phyloP scores from a whole-genome alignment of 768 basidiomycete genomes.

The Suillus occidentalis region DNA sequence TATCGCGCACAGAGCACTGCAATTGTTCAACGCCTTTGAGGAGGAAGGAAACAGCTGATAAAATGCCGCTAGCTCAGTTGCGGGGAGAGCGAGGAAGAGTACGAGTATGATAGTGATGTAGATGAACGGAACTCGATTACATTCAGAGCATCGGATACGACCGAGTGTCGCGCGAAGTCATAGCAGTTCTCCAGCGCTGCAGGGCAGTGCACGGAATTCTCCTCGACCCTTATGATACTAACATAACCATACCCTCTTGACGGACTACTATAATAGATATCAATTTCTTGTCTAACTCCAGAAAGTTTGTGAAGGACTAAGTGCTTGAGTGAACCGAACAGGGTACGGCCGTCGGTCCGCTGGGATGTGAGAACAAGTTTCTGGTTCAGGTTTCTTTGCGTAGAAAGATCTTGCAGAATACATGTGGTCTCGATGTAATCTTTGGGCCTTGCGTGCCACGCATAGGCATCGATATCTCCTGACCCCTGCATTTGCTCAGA shows the following conservation, averaged over 20 bases:
- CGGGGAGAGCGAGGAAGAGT: slow-evolving; percentile 65
- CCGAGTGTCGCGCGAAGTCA: slow-evolving; percentile 49
- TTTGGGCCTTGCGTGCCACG: slow-evolving; percentile 12
- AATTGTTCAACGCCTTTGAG: slow-evolving; percentile 78
- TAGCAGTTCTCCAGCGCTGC: slow-evolving; percentile 50
- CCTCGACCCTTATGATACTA: slow-evolving; percentile 20
- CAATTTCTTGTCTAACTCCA: slow-evolving; percentile 1
- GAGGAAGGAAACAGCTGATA: slow-evolving; percentile 46
- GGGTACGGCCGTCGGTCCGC: slow-evolving; percentile 11
- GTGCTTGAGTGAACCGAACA: slow-evolving; percentile 10
- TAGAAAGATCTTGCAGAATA: slow-evolving; percentile 3
- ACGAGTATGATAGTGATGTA: slow-evolving; percentile 45
- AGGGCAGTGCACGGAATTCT: slow-evolving; percentile 25
- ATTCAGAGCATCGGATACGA: slow-evolving; percentile 27
- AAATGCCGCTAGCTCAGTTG: slow-evolving; percentile 60
- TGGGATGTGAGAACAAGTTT: slow-evolving; percentile 7
- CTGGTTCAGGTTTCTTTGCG: background rate
- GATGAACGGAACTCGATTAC: slow-evolving; percentile 43
- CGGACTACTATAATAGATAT: slow-evolving; percentile 30
- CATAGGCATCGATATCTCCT: slow-evolving; percentile 25
- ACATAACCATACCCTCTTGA: slow-evolving; percentile 17
- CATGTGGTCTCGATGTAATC: slow-evolving; percentile 25
- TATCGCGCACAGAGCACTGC: slow-evolving; percentile 65
- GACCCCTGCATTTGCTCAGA: slow-evolving; percentile 7
- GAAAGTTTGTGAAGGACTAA: background rate